Evolutionary conservation across 75 land plant genomes (phyloP).

Genomic region (Pinus albicaulis): DNA sequence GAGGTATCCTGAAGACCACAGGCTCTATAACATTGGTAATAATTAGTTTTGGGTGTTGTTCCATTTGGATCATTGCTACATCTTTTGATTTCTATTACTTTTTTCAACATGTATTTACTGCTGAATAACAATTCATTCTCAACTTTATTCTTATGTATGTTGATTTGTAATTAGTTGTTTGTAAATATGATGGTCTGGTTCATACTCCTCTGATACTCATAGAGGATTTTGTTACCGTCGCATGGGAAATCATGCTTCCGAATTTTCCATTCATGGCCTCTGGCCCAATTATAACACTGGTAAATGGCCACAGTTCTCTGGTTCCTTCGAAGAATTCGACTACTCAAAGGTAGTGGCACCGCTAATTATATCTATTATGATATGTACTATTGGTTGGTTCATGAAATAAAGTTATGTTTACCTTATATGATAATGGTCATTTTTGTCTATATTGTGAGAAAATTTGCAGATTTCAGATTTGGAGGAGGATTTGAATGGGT

Average conservation of each 20-base stretch:
- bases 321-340: slow-evolving; percentile 31
- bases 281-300: slow-evolving; percentile 91
- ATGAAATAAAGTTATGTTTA: too few relatives aligned
- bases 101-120: slow-evolving; percentile 45
- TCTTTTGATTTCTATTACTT: slow-evolving; percentile 64
- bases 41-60: neutral
- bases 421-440: too few relatives aligned
- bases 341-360: slow-evolving; percentile 33
- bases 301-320: slow-evolving; percentile 65
- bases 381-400: too few relatives aligned
- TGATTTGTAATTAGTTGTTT: too few relatives aligned
- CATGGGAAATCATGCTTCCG: slow-evolving; percentile 65
- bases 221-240: slow-evolving; percentile 64
- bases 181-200: slow-evolving; percentile 80
- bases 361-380: too few relatives aligned
- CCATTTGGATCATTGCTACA: slow-evolving; percentile 5
- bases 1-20: too few relatives aligned
- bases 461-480: slow-evolving; percentile 47
- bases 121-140: neutral
- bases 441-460: too few relatives aligned
- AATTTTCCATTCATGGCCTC: slow-evolving; percentile 82
- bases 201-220: slow-evolving; percentile 66
- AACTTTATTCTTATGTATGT: neutral
- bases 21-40: too few relatives aligned
- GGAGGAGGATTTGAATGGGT: slow-evolving; percentile 21